phyloP scores from a whole-genome alignment of 306 rosid genomes.

The Medicago arabica region DNA sequence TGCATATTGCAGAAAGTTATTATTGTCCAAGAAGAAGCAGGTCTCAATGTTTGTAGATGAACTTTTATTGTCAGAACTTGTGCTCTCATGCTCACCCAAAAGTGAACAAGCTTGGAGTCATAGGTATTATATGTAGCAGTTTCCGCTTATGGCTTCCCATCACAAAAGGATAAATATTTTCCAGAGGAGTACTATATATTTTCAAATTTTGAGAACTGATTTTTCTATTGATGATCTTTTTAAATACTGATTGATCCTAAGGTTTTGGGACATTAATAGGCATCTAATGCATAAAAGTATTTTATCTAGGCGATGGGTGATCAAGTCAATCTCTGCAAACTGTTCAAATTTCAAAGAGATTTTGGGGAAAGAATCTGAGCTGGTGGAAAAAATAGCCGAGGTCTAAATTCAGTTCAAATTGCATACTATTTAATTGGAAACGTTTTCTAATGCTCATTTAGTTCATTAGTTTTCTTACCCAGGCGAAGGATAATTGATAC shows the following conservation, averaged over 20 bases:
- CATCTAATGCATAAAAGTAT: slow-evolving; percentile 43
- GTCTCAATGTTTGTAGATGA: slow-evolving; percentile 57
- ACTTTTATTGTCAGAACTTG: slow-evolving; percentile 72
- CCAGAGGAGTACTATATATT: slow-evolving; percentile 16
- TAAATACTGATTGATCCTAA: slow-evolving; percentile 27
- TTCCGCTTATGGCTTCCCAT: slow-evolving; percentile 29
- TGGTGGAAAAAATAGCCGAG: slow-evolving; percentile 96
- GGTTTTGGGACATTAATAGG: slow-evolving; percentile 21
- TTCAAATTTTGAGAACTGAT: slow-evolving; percentile 21
- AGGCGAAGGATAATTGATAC: slow-evolving; percentile 17
- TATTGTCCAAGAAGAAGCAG: slow-evolving; percentile 59
- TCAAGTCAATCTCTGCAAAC: slow-evolving; percentile 73
- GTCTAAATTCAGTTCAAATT: slow-evolving; percentile 64
- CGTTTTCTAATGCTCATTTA: slow-evolving; percentile 39
- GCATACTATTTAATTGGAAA: slow-evolving; percentile 48
- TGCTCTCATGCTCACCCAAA: slow-evolving; percentile 82
- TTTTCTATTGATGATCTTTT: neutral
- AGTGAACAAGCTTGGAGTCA: slow-evolving; percentile 93
- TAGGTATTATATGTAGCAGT: slow-evolving; percentile 61
- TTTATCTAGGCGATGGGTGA: slow-evolving; percentile 87
- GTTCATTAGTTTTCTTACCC: slow-evolving; percentile 28
- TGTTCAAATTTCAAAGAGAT: slow-evolving; percentile 67
- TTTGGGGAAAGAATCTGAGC: slow-evolving; percentile 85
- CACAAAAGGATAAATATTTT: slow-evolving; percentile 26
- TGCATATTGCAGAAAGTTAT: slow-evolving; percentile 60